Conservation (phyloP, 2,329 filamentous ascomycete species). For the Ophiostoma himal-ulmi region DNA sequence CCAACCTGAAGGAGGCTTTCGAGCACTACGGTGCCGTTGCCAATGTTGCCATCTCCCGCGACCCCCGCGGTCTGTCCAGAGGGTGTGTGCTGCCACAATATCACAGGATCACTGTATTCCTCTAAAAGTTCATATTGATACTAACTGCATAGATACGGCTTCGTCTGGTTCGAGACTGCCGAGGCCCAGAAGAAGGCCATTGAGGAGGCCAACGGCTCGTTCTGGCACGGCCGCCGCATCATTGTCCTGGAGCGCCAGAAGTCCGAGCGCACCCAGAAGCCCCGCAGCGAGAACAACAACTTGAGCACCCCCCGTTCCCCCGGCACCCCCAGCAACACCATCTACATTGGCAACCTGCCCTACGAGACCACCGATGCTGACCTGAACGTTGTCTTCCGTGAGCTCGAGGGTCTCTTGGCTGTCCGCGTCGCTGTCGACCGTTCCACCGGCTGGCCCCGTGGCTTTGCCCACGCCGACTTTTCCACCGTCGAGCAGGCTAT, state of each 20-base stretch:
- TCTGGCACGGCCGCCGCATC: conserved; percentile 38
- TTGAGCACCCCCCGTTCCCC: conserved; percentile 22
- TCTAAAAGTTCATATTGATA: too few species aligned
- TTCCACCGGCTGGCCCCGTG: conserved; percentile 70
- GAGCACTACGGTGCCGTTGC: conserved; percentile 32
- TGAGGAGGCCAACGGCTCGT: conserved; percentile 32
- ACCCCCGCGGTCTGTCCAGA: conserved; percentile 35
- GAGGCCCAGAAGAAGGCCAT: conserved; percentile 30
- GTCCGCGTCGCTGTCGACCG: conserved; percentile 79
- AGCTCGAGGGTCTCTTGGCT: conserved; percentile 63
- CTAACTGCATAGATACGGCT: conserved; percentile 31
- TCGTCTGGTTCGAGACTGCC: conserved; percentile 31
- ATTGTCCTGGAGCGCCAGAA: conserved; percentile 27
- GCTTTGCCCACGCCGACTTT: conserved; percentile 83
- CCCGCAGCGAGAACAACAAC: too few species aligned
- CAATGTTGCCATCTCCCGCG: conserved; percentile 30
- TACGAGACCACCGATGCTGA: conserved; percentile 82
- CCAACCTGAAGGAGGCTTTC: conserved; percentile 34
- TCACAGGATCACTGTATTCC: background rate
- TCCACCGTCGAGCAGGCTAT: conserved; percentile 59
- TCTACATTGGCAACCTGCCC: conserved; percentile 82
- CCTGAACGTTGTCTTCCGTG: conserved; percentile 69
- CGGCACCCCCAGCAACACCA: conserved; percentile 30
- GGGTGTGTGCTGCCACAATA: conserved; percentile 29
- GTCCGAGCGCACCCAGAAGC: background rate